Evolutionary conservation across 1,139 yeast genomes (phyloP).

Genomic region (Zygosaccharomyces pseudobailii): DNA sequence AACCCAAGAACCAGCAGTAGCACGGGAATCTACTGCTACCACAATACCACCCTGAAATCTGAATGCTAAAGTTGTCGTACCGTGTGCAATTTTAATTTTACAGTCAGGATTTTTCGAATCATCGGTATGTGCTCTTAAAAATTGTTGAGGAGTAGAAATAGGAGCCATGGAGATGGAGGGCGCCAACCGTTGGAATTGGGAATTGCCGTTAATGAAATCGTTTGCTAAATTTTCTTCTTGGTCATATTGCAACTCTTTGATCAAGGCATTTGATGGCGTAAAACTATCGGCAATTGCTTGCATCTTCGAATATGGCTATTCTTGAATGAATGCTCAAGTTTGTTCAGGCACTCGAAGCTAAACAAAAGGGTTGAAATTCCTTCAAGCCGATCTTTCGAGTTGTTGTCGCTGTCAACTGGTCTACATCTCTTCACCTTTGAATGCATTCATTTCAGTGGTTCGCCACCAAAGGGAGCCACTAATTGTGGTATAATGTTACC

Average conservation of each 20-base stretch:
- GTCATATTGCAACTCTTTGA: slow-evolving; percentile 27
- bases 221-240: slow-evolving; percentile 35
- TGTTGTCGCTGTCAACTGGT: not conserved
- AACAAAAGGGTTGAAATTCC: not conserved
- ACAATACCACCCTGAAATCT: slow-evolving; percentile 93
- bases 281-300: slow-evolving; percentile 33
- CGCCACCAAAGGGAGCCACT: slow-evolving; percentile 2
- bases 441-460: not conserved
- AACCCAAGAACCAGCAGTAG: slow-evolving; percentile 98
- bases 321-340: not conserved
- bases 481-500: not conserved
- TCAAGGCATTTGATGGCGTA: slow-evolving; percentile 19
- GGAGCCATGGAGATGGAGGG: slow-evolving; percentile 78
- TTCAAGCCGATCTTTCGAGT: not conserved
- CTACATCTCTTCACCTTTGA: not conserved
- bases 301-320: slow-evolving; percentile 14
- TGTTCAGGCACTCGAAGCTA: not conserved
- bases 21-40: slow-evolving; percentile 96
- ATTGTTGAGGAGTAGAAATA: slow-evolving; percentile 87
- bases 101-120: slow-evolving; percentile 90
- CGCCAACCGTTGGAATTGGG: slow-evolving; percentile 37
- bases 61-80: slow-evolving; percentile 96
- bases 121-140: slow-evolving; percentile 95
- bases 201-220: slow-evolving; percentile 34
- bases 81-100: slow-evolving; percentile 94